Evolutionary conservation across 371 early-diverging fungal species (phyloP).

Genomic region (Lichtheimia ramosa): DNA sequence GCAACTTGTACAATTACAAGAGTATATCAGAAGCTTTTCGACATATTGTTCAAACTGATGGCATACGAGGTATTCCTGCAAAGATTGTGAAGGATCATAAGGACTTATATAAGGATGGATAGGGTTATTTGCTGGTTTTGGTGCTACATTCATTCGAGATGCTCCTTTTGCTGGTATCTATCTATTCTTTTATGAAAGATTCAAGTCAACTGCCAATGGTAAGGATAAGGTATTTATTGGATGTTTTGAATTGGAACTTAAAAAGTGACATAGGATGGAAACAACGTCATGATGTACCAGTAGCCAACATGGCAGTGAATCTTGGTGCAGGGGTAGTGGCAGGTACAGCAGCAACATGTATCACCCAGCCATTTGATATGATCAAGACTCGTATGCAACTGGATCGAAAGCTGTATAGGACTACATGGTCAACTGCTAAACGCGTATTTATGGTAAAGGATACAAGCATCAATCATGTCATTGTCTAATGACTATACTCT

Average conservation of each 20-base stretch:
- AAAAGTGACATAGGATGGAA: slow-evolving; percentile 6
- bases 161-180: slow-evolving; percentile 97
- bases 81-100: slow-evolving; percentile 32
- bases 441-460: slow-evolving; percentile 62
- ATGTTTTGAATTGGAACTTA: not conserved
- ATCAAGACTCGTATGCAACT: slow-evolving; percentile 93
- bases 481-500: not conserved
- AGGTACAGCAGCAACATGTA: slow-evolving; percentile 74
- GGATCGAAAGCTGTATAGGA: slow-evolving; percentile 72
- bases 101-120: slow-evolving; percentile 25
- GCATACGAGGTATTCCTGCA: slow-evolving; percentile 48
- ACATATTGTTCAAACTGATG: slow-evolving; percentile 63
- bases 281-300: slow-evolving; percentile 6
- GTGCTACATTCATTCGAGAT: slow-evolving; percentile 91
- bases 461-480: not conserved
- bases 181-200: slow-evolving; percentile 86
- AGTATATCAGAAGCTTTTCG: slow-evolving; percentile 62
- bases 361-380: slow-evolving; percentile 95
- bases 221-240: slow-evolving; percentile 9
- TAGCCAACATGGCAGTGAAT: slow-evolving; percentile 45
- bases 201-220: slow-evolving; percentile 56
- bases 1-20: slow-evolving; percentile 80
- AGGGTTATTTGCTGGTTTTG: slow-evolving; percentile 89
- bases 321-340: slow-evolving; percentile 60
- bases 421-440: slow-evolving; percentile 58